Conservation (phyloP, 177 flowering plant genomes). For the Vitis hybrid region DNA sequence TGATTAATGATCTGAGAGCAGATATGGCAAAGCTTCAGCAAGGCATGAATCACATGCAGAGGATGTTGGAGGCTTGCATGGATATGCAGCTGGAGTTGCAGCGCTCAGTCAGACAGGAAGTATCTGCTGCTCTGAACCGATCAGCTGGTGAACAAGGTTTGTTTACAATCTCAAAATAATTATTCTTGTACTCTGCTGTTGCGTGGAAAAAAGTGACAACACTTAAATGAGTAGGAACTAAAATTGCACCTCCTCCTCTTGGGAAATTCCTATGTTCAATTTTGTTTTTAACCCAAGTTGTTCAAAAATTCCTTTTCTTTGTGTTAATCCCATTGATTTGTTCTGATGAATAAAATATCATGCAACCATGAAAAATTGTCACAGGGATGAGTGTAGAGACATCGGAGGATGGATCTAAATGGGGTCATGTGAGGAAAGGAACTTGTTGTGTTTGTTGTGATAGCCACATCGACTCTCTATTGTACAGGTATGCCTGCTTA, state of each 20-base stretch:
- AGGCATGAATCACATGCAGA: constrained; percentile 87
- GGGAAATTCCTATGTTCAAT: too few relatives aligned
- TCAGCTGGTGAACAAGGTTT: constrained; percentile 61
- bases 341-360: not conserved
- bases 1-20: constrained; percentile 65
- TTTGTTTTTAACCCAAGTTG: not conserved
- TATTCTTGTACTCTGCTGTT: not conserved
- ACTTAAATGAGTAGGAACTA: too few relatives aligned
- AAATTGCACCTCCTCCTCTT: too few relatives aligned
- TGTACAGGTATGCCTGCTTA: constrained; percentile 55
- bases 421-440: constrained; percentile 73
- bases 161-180: not conserved
- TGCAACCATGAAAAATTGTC: not conserved
- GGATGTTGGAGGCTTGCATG: constrained; percentile 90
- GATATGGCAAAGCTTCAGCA: constrained; percentile 82
- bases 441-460: constrained; percentile 84
- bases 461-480: constrained; percentile 67
- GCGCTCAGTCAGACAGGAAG: constrained; percentile 80
- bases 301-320: not conserved
- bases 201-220: too few relatives aligned
- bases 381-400: constrained; percentile 47
- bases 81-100: constrained; percentile 88
- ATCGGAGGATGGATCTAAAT: constrained; percentile 74
- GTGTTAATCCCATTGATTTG: not conserved
- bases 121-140: constrained; percentile 81